phyloP scores from a whole-genome alignment of 345 rosid genomes.

The Pistacia integerrima region DNA sequence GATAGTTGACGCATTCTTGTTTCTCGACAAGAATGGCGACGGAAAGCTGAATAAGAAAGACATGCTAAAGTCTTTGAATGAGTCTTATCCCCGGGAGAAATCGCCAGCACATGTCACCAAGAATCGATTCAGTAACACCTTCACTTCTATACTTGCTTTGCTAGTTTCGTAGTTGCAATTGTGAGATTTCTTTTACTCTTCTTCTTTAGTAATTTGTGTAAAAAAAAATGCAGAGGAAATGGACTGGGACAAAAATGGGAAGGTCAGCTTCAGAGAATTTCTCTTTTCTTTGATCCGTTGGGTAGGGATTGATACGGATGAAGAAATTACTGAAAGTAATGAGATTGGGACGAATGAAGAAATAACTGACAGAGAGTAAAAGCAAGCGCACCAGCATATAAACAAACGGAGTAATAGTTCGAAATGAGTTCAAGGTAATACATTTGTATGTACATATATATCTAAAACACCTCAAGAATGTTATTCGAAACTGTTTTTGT shows the following conservation, averaged over 20 bases:
- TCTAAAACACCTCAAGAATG: slow-evolving; percentile 7
- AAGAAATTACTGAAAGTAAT: slow-evolving; percentile 19
- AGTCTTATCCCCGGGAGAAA: slow-evolving; percentile 62
- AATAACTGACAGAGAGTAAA: slow-evolving; percentile 15
- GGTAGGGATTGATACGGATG: slow-evolving; percentile 68
- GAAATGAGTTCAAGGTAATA: slow-evolving; percentile 26
- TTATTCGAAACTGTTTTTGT: slow-evolving; percentile 2
- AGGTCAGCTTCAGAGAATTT: slow-evolving; percentile 79
- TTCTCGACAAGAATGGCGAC: slow-evolving; percentile 76
- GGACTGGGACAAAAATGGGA: slow-evolving; percentile 86
- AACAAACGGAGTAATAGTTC: background rate
- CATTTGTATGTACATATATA: slow-evolving; percentile 12
- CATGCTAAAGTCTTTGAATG: slow-evolving; percentile 64
- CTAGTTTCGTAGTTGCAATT: background rate
- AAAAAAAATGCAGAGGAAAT: slow-evolving; percentile 71
- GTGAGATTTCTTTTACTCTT: background rate
- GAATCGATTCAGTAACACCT: slow-evolving; percentile 65
- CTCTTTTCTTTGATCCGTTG: slow-evolving; percentile 71
- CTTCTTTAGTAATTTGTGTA: slow-evolving; percentile 21
- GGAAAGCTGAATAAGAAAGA: slow-evolving; percentile 80
- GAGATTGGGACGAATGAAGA: no score
- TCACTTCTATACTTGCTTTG: slow-evolving; percentile 8
- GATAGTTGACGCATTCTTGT: slow-evolving; percentile 73
- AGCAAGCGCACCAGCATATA: background rate
- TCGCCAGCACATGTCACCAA: slow-evolving; percentile 67